These are phyloP conservation scores for Melastoma candidum DNA, from an alignment of 441 rosid genomes.

Conservation along the genomic window DNA sequence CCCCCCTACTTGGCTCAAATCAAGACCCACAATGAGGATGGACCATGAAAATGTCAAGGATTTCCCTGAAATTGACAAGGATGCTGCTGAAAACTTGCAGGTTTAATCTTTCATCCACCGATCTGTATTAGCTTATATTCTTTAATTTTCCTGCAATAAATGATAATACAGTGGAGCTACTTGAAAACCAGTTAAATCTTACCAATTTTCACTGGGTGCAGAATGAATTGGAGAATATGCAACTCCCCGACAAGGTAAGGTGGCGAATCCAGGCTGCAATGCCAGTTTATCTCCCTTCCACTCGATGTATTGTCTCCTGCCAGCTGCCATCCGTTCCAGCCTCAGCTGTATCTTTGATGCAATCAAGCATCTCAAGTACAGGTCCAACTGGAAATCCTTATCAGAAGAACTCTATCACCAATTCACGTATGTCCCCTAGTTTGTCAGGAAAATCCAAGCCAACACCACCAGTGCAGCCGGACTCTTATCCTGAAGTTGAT, in stretches of 20 bases:
- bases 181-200: neutral
- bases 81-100: slow-evolving; percentile 81
- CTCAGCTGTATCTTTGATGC: slow-evolving; percentile 54
- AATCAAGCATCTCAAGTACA: slow-evolving; percentile 34
- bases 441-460: slow-evolving; percentile 43
- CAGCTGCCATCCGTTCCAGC: slow-evolving; percentile 62
- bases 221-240: slow-evolving; percentile 91
- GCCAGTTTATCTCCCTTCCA: slow-evolving; percentile 68
- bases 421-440: slow-evolving; percentile 33
- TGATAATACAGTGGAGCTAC: neutral
- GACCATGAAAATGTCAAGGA: slow-evolving; percentile 45
- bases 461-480: slow-evolving; percentile 30
- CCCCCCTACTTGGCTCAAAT: slow-evolving; percentile 81
- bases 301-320: slow-evolving; percentile 52
- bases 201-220: slow-evolving; percentile 27
- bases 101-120: slow-evolving; percentile 28
- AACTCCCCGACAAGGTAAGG: slow-evolving; percentile 73
- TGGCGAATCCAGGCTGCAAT: slow-evolving; percentile 97
- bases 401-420: slow-evolving; percentile 37
- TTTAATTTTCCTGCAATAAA: neutral
- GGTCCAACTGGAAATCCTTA: slow-evolving; percentile 32
- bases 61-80: slow-evolving; percentile 59
- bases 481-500: slow-evolving; percentile 61
- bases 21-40: slow-evolving; percentile 35
- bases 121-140: slow-evolving; percentile 2